phyloP scores from a whole-genome alignment of 371 early-diverging fungal genomes.

The Gilbertella persicaria region DNA sequence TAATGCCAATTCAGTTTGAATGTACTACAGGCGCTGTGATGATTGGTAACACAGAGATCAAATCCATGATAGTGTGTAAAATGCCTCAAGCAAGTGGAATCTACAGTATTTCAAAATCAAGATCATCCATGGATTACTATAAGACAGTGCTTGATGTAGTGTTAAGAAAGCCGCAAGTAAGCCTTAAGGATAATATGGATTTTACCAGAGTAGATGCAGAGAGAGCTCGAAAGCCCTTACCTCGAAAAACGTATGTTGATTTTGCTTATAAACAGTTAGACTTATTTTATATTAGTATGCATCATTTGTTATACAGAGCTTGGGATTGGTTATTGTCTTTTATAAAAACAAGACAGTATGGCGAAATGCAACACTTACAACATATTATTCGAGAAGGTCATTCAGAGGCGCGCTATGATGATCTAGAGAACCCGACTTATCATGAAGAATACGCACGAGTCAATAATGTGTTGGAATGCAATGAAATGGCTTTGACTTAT shows the following conservation, averaged over 20 bases:
- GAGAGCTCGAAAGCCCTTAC: neutral
- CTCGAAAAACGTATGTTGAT: constrained; percentile 1
- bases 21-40: constrained; percentile 72
- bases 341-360: constrained; percentile 28
- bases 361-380: constrained; percentile 48
- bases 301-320: constrained; percentile 2
- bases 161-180: constrained; percentile 58
- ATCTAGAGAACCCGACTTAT: constrained; percentile 36
- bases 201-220: constrained; percentile 32
- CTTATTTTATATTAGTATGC: constrained; percentile 2
- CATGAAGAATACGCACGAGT: constrained; percentile 78
- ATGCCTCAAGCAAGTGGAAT: constrained; percentile 65
- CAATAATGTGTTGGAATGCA: constrained; percentile 66
- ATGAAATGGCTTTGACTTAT: constrained; percentile 61
- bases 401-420: constrained; percentile 19
- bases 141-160: constrained; percentile 57
- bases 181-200: constrained; percentile 68
- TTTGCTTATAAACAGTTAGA: neutral
- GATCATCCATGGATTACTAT: constrained; percentile 63
- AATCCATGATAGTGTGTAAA: constrained; percentile 62
- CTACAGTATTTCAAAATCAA: constrained; percentile 59
- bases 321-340: constrained; percentile 20
- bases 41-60: constrained; percentile 76
- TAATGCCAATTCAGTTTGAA: constrained; percentile 74
- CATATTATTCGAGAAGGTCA: constrained; percentile 51